Conservation (phyloP, 176 grass and related monocot species). For the Tillandsia leiboldiana region DNA sequence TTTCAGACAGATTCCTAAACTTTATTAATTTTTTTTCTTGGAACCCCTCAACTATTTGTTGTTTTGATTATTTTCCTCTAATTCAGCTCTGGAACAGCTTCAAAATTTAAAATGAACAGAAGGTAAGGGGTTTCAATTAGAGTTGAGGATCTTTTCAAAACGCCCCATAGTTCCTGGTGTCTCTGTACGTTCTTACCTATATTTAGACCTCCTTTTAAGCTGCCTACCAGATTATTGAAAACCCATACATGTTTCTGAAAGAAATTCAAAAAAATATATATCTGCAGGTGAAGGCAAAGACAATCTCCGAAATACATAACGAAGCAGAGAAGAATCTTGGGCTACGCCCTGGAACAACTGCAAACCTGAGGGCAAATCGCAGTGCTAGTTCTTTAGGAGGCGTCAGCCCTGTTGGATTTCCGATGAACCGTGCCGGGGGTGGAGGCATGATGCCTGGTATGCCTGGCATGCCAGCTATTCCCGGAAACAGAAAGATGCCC, state of each 20-base stretch:
- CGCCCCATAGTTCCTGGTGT: no score
- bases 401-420: slow-evolving; percentile 5
- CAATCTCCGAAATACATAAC: slow-evolving; percentile 47
- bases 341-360: slow-evolving; percentile 35
- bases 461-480: slow-evolving; percentile 94
- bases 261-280: background rate
- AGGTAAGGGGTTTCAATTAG: no score
- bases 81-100: no score
- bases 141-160: no score
- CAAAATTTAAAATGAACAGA: no score
- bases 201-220: slow-evolving; percentile 6
- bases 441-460: slow-evolving; percentile 78
- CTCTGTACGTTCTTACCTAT: background rate
- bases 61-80: no score
- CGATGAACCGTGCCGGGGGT: slow-evolving; percentile 22
- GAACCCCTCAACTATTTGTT: no score
- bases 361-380: slow-evolving; percentile 17
- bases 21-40: no score
- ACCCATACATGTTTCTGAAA: slow-evolving; percentile 11
- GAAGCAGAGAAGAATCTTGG: slow-evolving; percentile 68
- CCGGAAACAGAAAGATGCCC: slow-evolving; percentile 91
- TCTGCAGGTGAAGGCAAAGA: slow-evolving; percentile 52
- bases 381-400: slow-evolving; percentile 17
- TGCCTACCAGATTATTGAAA: background rate
- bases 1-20: no score